phyloP scores from a whole-genome alignment of 345 rosid species.

The Abelmoschus esculentus region DNA sequence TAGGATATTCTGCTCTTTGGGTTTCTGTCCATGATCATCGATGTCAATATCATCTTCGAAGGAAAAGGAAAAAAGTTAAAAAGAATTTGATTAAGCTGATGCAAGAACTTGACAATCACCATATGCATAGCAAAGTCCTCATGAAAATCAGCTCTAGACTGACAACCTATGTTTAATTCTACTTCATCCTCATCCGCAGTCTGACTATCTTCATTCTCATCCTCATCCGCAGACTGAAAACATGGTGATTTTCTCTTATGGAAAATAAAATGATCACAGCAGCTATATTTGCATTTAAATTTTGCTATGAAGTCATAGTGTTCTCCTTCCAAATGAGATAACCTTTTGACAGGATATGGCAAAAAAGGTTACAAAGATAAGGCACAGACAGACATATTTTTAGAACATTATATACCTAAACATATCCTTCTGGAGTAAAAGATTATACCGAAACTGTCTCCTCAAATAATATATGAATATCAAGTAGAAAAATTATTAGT shows the following conservation, averaged over 20 bases:
- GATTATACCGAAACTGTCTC: background rate
- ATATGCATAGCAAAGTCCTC: background rate
- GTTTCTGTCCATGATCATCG: slow-evolving; percentile 49
- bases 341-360: background rate
- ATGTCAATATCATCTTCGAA: slow-evolving; percentile 76
- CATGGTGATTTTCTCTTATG: background rate
- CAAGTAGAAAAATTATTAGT: background rate
- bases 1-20: slow-evolving; percentile 58
- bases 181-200: slow-evolving; percentile 33
- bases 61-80: background rate
- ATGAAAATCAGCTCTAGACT: background rate
- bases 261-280: background rate
- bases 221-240: slow-evolving; percentile 50
- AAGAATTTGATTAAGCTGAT: background rate
- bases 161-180: slow-evolving; percentile 61
- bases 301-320: background rate
- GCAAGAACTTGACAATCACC: background rate
- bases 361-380: background rate
- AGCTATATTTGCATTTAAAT: background rate
- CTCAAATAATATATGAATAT: background rate
- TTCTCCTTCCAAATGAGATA: background rate
- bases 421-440: slow-evolving; percentile 41
- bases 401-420: slow-evolving; percentile 34
- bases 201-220: slow-evolving; percentile 21
- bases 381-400: background rate